Conservation (phyloP, 371 early-diverging fungal species). For the Apophysomyces sp. region DNA sequence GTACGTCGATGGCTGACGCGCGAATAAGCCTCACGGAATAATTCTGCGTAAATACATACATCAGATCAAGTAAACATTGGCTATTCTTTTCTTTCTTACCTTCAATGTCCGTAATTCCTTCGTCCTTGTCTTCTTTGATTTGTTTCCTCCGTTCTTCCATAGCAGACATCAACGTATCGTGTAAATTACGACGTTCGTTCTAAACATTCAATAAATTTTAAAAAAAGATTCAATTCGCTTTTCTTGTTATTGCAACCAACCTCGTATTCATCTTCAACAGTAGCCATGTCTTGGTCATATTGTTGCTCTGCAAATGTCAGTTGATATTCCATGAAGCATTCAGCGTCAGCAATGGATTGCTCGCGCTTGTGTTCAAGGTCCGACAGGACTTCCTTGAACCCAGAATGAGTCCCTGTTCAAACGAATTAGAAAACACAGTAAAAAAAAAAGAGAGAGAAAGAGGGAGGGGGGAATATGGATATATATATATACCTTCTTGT, state of each 20-base stretch:
- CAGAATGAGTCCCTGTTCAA: slow-evolving; percentile 38
- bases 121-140: slow-evolving; percentile 28
- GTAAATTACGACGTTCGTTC: slow-evolving; percentile 15
- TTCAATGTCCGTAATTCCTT: slow-evolving; percentile 11
- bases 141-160: slow-evolving; percentile 37
- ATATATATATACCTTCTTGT: slow-evolving; percentile 24
- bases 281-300: slow-evolving; percentile 26
- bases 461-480: neutral
- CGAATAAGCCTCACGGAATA: slow-evolving; percentile 20
- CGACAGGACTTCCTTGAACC: slow-evolving; percentile 36
- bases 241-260: slow-evolving; percentile 7
- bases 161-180: slow-evolving; percentile 31
- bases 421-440: neutral
- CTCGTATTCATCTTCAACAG: slow-evolving; percentile 44
- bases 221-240: neutral
- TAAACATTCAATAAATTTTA: neutral
- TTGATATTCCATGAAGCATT: slow-evolving; percentile 35
- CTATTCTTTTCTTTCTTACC: too few species aligned
- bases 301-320: slow-evolving; percentile 28
- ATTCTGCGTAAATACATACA: neutral
- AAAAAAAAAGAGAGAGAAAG: neutral
- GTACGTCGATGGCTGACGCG: slow-evolving; percentile 12
- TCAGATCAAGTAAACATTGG: too few species aligned
- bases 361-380: slow-evolving; percentile 42
- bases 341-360: slow-evolving; percentile 30